Evolutionary conservation across 352 stramenopile genomes (phyloP), one percentile per base, ranked within the genome.

Genomic region (Phytopythium delawarense): DNA sequence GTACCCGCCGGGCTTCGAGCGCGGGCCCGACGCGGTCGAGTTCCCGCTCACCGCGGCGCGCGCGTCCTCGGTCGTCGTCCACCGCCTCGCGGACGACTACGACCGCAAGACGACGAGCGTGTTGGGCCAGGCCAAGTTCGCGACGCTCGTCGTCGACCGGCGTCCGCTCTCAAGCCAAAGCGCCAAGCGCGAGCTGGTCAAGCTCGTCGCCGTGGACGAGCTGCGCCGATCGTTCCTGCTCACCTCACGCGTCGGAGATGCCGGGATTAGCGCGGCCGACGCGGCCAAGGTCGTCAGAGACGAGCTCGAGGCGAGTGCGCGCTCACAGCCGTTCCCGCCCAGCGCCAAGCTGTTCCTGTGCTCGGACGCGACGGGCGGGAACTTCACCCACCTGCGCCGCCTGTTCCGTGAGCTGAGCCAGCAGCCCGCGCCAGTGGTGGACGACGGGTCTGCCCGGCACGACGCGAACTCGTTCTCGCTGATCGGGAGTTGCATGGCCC

Each of bases 401-500:
- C 40, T 42, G 21, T 20, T 60, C 12, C 21, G 13, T 21, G 55
- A 52, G 20, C 54, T 39, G n/a, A 35, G 18, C 21, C 4, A 49
- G 35, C 34, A 35, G 53, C 53, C 53, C 25, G 53, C 53, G 9
- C n/a, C 34, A n/a, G 53, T 59, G 21, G n/a, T 59, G 53, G 53
- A 59, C 20, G 53, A 59, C 32, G 53, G 39, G 2, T 8, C 18
- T 4, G 21, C 13, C 4, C 30, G 9, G 37, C 20, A 2, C 20
- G 50, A 5, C 16, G 39, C 16, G 30, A 72, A 70, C 23, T 21
- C 57, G n/a, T 55, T 76, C 20, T 53, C 59, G 30, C 61, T 78
- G 2, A 65, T 71, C 57, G 71, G 71, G 1, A 63, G 53, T 18
- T 79, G 71, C 35, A 70, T 79, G 71, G 57, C 56, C 1, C 71